Evolutionary conservation across 331 rosid species (phyloP), one percentile per base, ranked within the genome.

Genomic region (Prunus yedoensis): DNA sequence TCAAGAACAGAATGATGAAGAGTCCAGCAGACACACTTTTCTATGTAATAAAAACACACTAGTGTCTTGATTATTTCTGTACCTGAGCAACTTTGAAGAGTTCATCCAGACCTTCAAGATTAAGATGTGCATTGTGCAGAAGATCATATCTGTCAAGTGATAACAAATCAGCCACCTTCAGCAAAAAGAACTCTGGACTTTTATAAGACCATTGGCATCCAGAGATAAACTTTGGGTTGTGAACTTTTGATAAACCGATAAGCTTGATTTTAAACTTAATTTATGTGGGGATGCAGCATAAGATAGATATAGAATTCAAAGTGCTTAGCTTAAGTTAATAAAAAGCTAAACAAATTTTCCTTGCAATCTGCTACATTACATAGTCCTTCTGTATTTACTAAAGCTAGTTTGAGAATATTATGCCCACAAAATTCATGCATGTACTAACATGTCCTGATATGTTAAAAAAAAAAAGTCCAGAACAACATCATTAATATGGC

Each of bases 61-160:
- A n/a, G 27, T 11, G 2, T 56, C 74, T 17, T 8, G 30, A 75
- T 43, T 74, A 66, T 53, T 51, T 45, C 76, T 15, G 50, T 92
- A 95, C 99, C 99, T 92, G 99, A 82, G 93, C 96, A 80, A 90
- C 94, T 84, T 82, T 88, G 89, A 95, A 95, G 81, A 95, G 99
- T 76, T 92, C 96, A 84, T 90, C 89, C 78, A 95, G 80, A 27
- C 97, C 99, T 79, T 89, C 94, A 52, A 95, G 87, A 81, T 89
- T 92, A 80, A 92, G 97, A 87, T 95, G 99, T 41, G 94, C 96
- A 67, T 95, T 95, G 84, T 95, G 99, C 90, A 95, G 83, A 75
- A 92, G 96, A 87, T 95, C 99, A 77, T 95, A 95, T 77, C 99
- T 95, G 92, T 68, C 61, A 82, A 74, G 61, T 56, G 52, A 68